phyloP scores from a whole-genome alignment of 768 basidiomycete genomes.

The Thelephora ganbajun region DNA sequence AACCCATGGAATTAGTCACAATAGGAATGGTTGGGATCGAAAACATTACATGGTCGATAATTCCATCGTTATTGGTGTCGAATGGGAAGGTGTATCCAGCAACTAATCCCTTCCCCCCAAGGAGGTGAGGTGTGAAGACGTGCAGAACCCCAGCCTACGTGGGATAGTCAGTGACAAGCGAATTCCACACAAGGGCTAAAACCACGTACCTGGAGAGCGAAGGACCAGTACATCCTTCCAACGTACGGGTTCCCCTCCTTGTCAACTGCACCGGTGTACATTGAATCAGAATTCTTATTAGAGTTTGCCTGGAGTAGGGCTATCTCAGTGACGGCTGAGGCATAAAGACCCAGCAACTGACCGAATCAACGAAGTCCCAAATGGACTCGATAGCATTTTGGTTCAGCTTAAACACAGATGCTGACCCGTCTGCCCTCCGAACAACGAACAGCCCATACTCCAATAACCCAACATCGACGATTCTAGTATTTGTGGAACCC shows the following conservation, averaged over 20 bases:
- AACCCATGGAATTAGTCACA: not conserved
- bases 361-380: constrained; percentile 45
- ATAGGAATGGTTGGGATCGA: constrained; percentile 1
- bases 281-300: constrained; percentile 27
- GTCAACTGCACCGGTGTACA: constrained; percentile 45
- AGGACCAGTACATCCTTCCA: constrained; percentile 56
- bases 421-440: constrained; percentile 37
- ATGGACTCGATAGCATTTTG: constrained; percentile 26
- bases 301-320: constrained; percentile 24
- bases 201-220: constrained; percentile 32
- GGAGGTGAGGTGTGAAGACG: constrained; percentile 34
- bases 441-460: constrained; percentile 47
- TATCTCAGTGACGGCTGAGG: not conserved
- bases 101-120: constrained; percentile 29
- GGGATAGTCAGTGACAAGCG: constrained; percentile 30
- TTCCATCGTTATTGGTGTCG: constrained; percentile 50
- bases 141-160: constrained; percentile 20
- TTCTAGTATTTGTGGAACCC: constrained; percentile 28
- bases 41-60: constrained; percentile 45
- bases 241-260: constrained; percentile 38
- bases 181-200: not conserved
- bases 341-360: constrained; percentile 18
- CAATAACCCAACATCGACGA: constrained; percentile 52
- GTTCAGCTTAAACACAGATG: constrained; percentile 38
- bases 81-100: constrained; percentile 49